phyloP scores from a whole-genome alignment of 768 basidiomycete species.

The Gymnopilus dilepis region DNA sequence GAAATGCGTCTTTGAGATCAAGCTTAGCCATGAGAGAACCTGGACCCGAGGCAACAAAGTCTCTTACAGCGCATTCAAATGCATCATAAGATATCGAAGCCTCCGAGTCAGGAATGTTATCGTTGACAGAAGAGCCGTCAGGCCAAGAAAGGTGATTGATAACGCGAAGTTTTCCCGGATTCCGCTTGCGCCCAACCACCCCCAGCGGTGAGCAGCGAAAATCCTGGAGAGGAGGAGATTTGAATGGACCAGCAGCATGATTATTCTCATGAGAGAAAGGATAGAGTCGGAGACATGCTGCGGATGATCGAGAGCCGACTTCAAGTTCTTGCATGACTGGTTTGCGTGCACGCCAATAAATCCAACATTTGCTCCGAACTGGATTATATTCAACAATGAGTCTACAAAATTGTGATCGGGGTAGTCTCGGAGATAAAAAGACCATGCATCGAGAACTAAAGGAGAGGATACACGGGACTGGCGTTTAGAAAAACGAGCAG shows the following conservation, averaged over 20 bases:
- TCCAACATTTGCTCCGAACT: conserved; percentile 31
- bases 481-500: not conserved
- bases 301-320: conserved; percentile 26
- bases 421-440: conserved; percentile 1
- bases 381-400: conserved; percentile 31
- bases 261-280: not conserved
- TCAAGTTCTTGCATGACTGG: conserved; percentile 29
- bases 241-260: conserved; percentile 27
- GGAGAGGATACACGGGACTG: conserved; percentile 18
- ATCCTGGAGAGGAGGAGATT: conserved; percentile 20
- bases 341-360: conserved; percentile 23
- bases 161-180: conserved; percentile 15
- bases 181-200: conserved; percentile 25
- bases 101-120: conserved; percentile 35
- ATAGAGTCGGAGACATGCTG: not conserved
- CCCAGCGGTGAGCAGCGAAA: conserved; percentile 32
- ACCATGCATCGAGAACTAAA: conserved; percentile 8
- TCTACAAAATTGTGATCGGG: conserved; percentile 26
- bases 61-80: conserved; percentile 25
- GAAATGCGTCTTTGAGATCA: conserved; percentile 38
- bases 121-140: conserved; percentile 31
- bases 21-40: conserved; percentile 38
- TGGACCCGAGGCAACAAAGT: conserved; percentile 30
- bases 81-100: conserved; percentile 34
- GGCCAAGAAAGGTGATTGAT: conserved; percentile 35